Evolutionary conservation across 805 yeast genomes (phyloP).

Genomic region (Yamadazyma tumulicola): DNA sequence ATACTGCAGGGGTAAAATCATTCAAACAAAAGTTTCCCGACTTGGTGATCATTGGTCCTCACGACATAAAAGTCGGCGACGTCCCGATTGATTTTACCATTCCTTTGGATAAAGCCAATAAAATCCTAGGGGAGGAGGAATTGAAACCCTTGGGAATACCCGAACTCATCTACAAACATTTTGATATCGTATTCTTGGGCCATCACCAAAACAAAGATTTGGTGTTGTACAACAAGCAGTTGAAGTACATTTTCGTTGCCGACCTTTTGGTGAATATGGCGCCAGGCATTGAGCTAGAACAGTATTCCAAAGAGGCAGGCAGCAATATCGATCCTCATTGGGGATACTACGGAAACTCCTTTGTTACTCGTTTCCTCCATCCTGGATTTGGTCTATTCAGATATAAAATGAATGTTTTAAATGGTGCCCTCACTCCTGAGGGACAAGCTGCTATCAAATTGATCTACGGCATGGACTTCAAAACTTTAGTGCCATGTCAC

Average conservation of each 20-base stretch:
- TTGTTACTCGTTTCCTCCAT: conserved; percentile 35
- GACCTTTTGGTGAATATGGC: conserved; percentile 60
- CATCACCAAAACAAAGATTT: conserved; percentile 55
- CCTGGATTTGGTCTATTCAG: conserved; percentile 21
- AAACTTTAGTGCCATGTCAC: conserved; percentile 51
- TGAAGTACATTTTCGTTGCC: conserved; percentile 54
- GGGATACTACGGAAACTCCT: conserved; percentile 41
- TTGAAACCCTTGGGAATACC: conserved; percentile 18
- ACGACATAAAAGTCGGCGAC: conserved; percentile 16
- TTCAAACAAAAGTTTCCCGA: conserved; percentile 49
- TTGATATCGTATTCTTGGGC: conserved; percentile 55
- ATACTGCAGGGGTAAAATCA: conserved; percentile 56
- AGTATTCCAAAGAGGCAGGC: conserved; percentile 41
- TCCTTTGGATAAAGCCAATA: conserved; percentile 30
- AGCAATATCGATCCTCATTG: conserved; percentile 38
- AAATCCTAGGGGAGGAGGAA: conserved; percentile 7
- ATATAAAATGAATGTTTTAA: not conserved
- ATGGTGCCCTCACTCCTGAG: not conserved
- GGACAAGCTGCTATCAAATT: conserved; percentile 21
- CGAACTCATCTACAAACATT: conserved; percentile 33
- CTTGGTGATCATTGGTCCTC: conserved; percentile 49
- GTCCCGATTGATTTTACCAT: conserved; percentile 40
- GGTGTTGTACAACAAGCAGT: conserved; percentile 42
- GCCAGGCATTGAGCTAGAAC: conserved; percentile 35
- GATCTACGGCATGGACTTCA: conserved; percentile 41